Evolutionary conservation across 163 green algal species (phyloP), one percentile per base, ranked within the genome.

Genomic region (Scenedesmus sp.): DNA sequence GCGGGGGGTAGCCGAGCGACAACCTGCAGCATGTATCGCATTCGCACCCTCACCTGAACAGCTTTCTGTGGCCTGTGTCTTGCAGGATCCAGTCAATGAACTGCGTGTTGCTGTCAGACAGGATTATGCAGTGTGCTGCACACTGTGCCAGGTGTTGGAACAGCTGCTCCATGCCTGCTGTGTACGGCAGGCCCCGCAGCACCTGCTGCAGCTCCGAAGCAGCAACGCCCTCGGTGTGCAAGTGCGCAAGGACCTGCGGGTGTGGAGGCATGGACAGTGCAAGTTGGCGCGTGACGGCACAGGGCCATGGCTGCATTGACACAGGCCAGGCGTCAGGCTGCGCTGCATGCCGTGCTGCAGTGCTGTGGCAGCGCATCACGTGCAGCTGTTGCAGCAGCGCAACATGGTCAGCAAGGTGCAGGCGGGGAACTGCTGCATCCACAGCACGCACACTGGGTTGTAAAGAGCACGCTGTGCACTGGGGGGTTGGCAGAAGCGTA

Each of bases 81-180:
- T 73, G 46, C 10, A 94, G 44, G 42, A 91, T 91, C 91, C 91
- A 94, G 24, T 94, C 83, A 24, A 94, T 94, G 83, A 94, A 94
- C 42, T 89, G 53, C 30, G 81, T 85, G 87, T 94, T 94, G 83
- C 86, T 85, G 83, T 88, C 83, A 20, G 83, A 88, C 35, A 88
- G 59, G 22, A 88, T 88, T 59, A 88, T 88, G 83, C 56, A 78
- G 30, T 76, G 65, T 7, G 56, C 59, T 65, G 83, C 42, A 33
- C 37, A 46, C 35, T 81, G 35, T 10, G 72, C 72, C 85, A 90
- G 85, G n/a, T 90, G 33, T 35, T 90, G 72, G 33, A 80, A 73
- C 33, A 90, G 49, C 72, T 81, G 56, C 49, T 68, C 33, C 85
- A 93, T 90, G 53, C 91, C 91, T 44, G 86, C 46, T 16, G 87